A percentile compares a stretch with the other conserved stretches of the same genome.
Conservation (phyloP, 2,329 filamentous ascomycete species). For the Talaromyces piceae region DNA sequence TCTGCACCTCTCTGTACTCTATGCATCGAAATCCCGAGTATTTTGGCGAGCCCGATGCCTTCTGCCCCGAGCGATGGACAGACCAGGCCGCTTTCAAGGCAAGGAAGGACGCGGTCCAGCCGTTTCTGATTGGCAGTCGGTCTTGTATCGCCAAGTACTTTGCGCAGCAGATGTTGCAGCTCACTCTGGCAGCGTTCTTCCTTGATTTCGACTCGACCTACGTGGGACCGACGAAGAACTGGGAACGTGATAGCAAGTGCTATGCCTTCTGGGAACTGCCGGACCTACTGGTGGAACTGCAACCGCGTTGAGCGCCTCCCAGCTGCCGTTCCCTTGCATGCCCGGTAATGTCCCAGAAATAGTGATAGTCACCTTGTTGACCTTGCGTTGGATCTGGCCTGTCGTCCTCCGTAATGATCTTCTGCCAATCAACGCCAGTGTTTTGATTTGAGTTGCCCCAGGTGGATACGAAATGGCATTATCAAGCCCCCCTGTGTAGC, state of each 20-base stretch:
- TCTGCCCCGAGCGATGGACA: constrained; percentile 29
- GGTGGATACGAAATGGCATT: background rate
- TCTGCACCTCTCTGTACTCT: constrained; percentile 24
- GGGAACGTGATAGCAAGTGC: constrained; percentile 18
- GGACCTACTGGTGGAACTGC: constrained; percentile 16
- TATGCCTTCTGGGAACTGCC: constrained; percentile 23
- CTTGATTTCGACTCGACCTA: constrained; percentile 20
- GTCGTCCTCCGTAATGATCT: background rate
- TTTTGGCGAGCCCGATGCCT: constrained; percentile 22
- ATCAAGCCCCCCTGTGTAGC: background rate
- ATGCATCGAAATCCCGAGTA: constrained; percentile 26
- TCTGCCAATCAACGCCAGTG: background rate
- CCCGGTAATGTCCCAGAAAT: too few relatives aligned
- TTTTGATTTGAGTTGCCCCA: background rate
- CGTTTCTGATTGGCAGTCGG: constrained; percentile 20
- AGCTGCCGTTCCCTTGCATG: background rate
- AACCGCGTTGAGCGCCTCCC: background rate
- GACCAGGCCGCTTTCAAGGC: constrained; percentile 15
- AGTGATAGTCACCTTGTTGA: background rate
- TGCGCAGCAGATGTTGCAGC: constrained; percentile 20
- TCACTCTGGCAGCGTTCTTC: constrained; percentile 19
- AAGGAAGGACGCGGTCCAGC: constrained; percentile 18
- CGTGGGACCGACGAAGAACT: constrained; percentile 17
- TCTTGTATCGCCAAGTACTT: constrained; percentile 22
- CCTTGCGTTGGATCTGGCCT: background rate